Evolutionary conservation across 1,284 basidiomycete genomes (phyloP).

Genomic region (Apiotrichum porosum): DNA sequence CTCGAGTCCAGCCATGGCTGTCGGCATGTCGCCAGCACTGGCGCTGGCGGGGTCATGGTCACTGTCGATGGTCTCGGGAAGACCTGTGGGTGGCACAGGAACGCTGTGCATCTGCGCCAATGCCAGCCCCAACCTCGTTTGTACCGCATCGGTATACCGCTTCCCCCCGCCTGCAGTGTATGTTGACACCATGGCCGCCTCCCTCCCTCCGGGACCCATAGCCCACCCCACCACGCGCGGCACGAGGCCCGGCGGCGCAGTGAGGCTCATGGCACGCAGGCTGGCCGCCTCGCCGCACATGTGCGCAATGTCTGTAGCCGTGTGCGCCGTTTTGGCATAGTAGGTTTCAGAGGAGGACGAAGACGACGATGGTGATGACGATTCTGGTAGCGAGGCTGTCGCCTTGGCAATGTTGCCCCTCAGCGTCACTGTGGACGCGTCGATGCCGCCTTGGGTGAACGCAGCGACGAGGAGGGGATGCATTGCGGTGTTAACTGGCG

Average conservation of each 20-base stretch:
- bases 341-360: constrained; percentile 12
- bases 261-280: constrained; percentile 59
- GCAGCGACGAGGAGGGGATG: constrained; percentile 15
- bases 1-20: neutral
- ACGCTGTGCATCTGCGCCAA: constrained; percentile 61
- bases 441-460: constrained; percentile 19
- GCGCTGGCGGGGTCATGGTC: too few relatives aligned
- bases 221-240: too few relatives aligned
- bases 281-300: constrained; percentile 68
- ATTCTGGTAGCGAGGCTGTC: too few relatives aligned
- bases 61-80: neutral
- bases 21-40: too few relatives aligned
- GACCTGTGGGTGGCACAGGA: neutral
- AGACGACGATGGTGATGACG: neutral
- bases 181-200: neutral
- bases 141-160: too few relatives aligned
- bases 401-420: constrained; percentile 8
- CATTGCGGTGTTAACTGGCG: too few relatives aligned
- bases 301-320: constrained; percentile 48
- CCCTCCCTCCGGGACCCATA: too few relatives aligned
- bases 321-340: constrained; percentile 25
- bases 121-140: too few relatives aligned
- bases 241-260: constrained; percentile 60
- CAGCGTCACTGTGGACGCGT: constrained; percentile 7
- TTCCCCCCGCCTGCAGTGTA: too few relatives aligned